A percentile compares a stretch with the other conserved stretches of the same genome.
phyloP scores from a whole-genome alignment of 2,329 filamentous ascomycete genomes.

The Trichophyton rubrum region DNA sequence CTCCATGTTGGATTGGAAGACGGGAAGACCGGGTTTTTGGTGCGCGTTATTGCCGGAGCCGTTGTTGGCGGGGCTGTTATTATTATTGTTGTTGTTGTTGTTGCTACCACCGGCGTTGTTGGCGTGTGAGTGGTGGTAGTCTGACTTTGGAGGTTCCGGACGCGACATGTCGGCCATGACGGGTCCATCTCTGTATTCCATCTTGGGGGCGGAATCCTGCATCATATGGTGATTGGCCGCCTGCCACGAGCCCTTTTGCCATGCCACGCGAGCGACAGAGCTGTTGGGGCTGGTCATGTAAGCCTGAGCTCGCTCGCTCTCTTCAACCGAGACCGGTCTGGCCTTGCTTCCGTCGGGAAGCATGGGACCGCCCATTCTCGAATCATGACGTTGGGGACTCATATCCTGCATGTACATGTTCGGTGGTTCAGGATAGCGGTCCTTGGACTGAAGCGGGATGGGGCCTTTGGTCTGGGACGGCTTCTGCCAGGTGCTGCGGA shows the following conservation, averaged over 20 bases:
- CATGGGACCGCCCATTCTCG: constrained; percentile 19
- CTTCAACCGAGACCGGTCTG: constrained; percentile 36
- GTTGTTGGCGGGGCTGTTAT: constrained; percentile 19
- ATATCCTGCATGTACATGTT: constrained; percentile 29
- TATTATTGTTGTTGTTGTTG: not conserved
- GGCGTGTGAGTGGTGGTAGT: constrained; percentile 27
- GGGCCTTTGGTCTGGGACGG: constrained; percentile 55
- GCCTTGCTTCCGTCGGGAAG: constrained; percentile 34
- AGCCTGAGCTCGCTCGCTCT: constrained; percentile 29
- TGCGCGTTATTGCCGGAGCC: constrained; percentile 27
- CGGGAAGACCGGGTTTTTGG: constrained; percentile 25
- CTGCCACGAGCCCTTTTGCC: constrained; percentile 31
- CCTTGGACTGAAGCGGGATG: constrained; percentile 73
- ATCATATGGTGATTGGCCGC: constrained; percentile 25
- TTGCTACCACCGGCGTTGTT: constrained; percentile 15
- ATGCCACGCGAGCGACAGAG: constrained; percentile 24
- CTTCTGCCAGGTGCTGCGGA: constrained; percentile 66
- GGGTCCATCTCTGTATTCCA: constrained; percentile 30
- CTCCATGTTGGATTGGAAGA: constrained; percentile 27
- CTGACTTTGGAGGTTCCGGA: constrained; percentile 26
- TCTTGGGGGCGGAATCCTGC: constrained; percentile 28
- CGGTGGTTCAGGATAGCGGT: constrained; percentile 38
- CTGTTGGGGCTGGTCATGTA: constrained; percentile 32
- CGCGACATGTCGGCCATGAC: constrained; percentile 29
- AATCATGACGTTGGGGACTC: constrained; percentile 27